Evolutionary conservation across 192 early-diverging fungal species (phyloP), one percentile per base, ranked within the genome.

Genomic region (Pilaira anomala): DNA sequence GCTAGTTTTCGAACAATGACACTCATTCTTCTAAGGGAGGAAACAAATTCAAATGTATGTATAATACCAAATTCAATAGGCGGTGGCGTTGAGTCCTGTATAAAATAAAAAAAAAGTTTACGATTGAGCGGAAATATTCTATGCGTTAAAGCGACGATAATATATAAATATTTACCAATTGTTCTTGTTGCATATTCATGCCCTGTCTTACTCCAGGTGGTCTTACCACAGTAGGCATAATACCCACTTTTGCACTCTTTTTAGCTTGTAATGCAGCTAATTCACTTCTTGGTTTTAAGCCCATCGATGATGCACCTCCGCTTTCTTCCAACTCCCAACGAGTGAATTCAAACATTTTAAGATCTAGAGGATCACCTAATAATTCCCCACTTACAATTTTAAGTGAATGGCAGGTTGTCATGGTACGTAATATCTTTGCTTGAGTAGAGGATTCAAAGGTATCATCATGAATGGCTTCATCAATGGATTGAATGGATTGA

Each of bases 261-360:
- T 57, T 62, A n/a, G 48, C 46, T 21, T 56, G 42, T 18, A 49
- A 44, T 21, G 45, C 56, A 21, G 56, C 29, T 13, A 63, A 44
- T 54, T 70, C 68, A 18, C 40, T 57, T 60, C 55, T 45, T 25
- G 68, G 50, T 18, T 64, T 72, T 9, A 65, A 50, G 22, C 63
- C 69, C 19, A 55, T 55, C 7, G 72, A 68, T 13, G 58, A 55
- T 24, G 50, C 41, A 48, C 74, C 49, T 36, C 86, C 91, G 53
- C 86, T 88, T 73, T 99, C 95, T 61, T 98, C 96, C 24, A 98
- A 72, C 39, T 90, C 74, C 96, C 95, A 99, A 3, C 83, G 83
- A 0, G 93, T 97, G 55, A 94, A 95, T 52, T 96, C 89, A 80
- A 99, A 96, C 96, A 99, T 98, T 72, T 93, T 94, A 36, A 97